Percentiles rank a stretch among this genome's conserved stretches.
Conservation (phyloP, 208 protist species). For the Acanthamoeba castellanii region DNA sequence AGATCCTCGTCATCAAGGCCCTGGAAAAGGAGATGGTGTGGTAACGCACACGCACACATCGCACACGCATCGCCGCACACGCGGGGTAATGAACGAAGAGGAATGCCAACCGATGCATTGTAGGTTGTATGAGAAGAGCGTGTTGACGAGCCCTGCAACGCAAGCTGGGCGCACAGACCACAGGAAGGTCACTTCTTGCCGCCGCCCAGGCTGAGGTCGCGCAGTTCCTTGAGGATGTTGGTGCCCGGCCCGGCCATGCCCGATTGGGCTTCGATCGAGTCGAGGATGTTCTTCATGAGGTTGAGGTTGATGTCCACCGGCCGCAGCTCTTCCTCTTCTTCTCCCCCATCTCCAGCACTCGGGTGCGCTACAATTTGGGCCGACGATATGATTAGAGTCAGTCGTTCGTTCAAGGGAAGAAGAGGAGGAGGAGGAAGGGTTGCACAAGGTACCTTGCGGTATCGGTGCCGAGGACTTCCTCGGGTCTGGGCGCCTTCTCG, state of each 20-base stretch:
- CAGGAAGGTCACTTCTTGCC: too few species aligned
- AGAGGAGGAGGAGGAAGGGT: neutral
- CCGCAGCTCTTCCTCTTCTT: conserved; percentile 18
- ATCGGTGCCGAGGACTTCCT: neutral
- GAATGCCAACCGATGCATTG: too few species aligned
- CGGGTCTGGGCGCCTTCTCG: conserved; percentile 38
- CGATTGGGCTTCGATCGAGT: conserved; percentile 67
- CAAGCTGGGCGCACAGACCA: too few species aligned
- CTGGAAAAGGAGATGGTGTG: neutral
- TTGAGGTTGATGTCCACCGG: conserved; percentile 75
- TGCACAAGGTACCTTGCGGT: neutral
- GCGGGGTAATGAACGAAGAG: too few species aligned
- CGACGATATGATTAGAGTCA: too few species aligned
- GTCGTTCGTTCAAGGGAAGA: neutral
- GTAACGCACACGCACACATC: neutral
- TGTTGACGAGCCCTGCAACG: too few species aligned
- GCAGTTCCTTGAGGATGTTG: conserved; percentile 67
- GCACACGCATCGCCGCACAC: too few species aligned
- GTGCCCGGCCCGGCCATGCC: conserved; percentile 49
- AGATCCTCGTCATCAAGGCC: neutral
- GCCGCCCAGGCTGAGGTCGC: neutral
- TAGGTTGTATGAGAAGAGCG: too few species aligned
- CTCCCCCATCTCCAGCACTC: neutral
- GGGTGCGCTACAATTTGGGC: neutral
- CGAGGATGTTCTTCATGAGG: conserved; percentile 74